Evolutionary conservation across 352 stramenopile species (phyloP), one percentile per base, ranked within the genome.

Genomic region (Phytophthora foliorum): DNA sequence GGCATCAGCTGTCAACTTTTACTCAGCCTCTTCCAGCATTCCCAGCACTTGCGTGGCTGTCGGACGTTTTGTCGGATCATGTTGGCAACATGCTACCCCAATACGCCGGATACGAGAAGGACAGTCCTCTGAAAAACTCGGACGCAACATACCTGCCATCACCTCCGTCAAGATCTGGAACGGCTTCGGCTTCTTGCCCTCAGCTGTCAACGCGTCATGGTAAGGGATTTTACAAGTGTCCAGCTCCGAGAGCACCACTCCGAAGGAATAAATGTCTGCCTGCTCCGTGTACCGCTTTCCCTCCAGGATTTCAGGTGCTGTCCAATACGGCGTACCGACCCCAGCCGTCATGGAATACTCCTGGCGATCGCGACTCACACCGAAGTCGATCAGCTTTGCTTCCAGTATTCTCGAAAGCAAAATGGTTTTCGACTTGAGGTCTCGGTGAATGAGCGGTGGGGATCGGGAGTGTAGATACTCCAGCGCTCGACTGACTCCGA

Each of bases 331-430:
- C 2, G 67, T 74, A 2, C 67, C 67, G 9, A 75, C 62, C 0
- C 67, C 67, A 10, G 68, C 68, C 16, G 68, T 76, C 69, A 74
- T 79, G 1, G 67, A 57, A 25, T 61, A 58, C 9, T 78, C 76
- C 5, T 76, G 60, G 8, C 72, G 60, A 13, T 34, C 32, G 7
- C 60, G 61, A 38, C 57, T 70, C 1, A 70, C 69, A 8, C 67
- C 69, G 56, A 89, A 83, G 45, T 88, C 75, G 27, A 81, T 82
- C 3, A 89, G 64, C 41, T 89, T 87, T 16, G 93, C 78, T 42
- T 92, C 75, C 2, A 92, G 72, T 11, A 77, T 39, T 5, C 53
- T 78, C n/a, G 92, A 89, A 25, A 97, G 67, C 21, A 97, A 74
- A 34, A 89, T 79, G 31, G 83, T 89, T n/a, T 82, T 77, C 5